Evolutionary conservation across 768 basidiomycete genomes (phyloP), one percentile per base, ranked within the genome.

Genomic region (Omphalotus guepiniiformis): DNA sequence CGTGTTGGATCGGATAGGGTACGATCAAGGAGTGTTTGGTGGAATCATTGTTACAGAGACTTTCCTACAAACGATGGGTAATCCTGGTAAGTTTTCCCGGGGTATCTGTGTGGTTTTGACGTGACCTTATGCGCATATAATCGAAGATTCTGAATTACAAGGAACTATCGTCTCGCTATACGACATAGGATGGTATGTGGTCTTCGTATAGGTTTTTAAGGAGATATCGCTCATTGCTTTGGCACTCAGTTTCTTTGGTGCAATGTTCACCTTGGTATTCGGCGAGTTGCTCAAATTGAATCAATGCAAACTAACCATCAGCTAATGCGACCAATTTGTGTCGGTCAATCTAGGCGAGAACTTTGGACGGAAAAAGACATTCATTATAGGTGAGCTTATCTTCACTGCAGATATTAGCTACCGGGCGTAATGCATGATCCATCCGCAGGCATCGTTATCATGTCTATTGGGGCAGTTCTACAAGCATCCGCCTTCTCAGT

Each of bases 1-100:
- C n/a, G n/a, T n/a, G n/a, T n/a, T n/a, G n/a, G n/a, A n/a, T n/a
- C n/a, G n/a, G 15, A 25, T 73, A 47, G 72, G 75, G 19, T 75
- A 77, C 56, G 74, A 77, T 55, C 75, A 75, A 47, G 75, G 74
- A n/a, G 73, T 77, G 16, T 77, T 74, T 51, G 75, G 75, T 19
- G 74, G 74, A 0, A 75, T 75, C 46, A 75, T 77, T 43, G 70
- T 77, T 42, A 75, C 75, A 5, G 63, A 64, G 21, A 59, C 68
- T 52, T 75, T 77, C 53, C 55, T 75, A 47, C 53, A 72, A 11
- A 71, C 66, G 7, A 74, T 75, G 73, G 73, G 73, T 2, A 68
- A 74, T 56, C 74, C 73, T 30, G 46, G 46, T 47, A 11, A 18
- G 36, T 39, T 6, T n/a, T 32, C 30, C n/a, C n/a, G 9, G 30